Base-by-base conservation (phyloP, 2,329 filamentous ascomycete species). In the Aureobasidium pullulans region DNA sequence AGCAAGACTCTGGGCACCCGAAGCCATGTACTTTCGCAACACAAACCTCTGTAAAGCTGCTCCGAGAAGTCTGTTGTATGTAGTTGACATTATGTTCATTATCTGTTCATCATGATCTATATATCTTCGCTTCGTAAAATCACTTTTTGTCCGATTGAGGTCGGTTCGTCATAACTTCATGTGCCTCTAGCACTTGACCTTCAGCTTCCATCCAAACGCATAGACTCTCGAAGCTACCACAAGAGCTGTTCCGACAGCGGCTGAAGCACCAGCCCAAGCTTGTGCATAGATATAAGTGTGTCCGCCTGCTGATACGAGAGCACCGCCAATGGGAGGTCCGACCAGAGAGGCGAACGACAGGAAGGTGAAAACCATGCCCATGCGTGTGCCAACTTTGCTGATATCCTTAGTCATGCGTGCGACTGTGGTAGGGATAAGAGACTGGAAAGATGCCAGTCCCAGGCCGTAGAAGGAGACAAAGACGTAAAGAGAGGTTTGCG, bases 351-450 rank as follows among this genome's bases (percentile, higher is more conserved):
- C 75, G 52, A 79, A 64, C 0, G 72, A 73, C n/a, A 77, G 67
- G 16, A 77, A 71, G 0, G 71, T 71, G 61, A 79, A 77, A 0
- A 73, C 74, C 74, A 80, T 79, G 0, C 78, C 78, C 48, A 79
- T 70, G 29, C 78, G 67, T 2, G 74, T 76, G 0, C 78, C 78
- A 1, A 75, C 72, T 62, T 75, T 77, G 6, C 69, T 73, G 65
- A 78, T 67, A 60, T 79, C 75, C 31, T 71, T 74, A 0, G 77
- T 79, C 60, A 80, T 64, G 36, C 70, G 73, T 1, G 74, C 72
- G 40, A 79, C 63, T 0, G 73, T 72, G 0, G 72, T 71, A 0
- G 75, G 76, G 43, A 79, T 75, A 5, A 80, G 66, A 8, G 75
- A 74, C 60, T 80, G 77, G 29, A 77, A 75, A 0, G 72, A 73